Conservation (phyloP, 495 filamentous ascomycete genomes). For the Pseudotulostoma volvatum region DNA sequence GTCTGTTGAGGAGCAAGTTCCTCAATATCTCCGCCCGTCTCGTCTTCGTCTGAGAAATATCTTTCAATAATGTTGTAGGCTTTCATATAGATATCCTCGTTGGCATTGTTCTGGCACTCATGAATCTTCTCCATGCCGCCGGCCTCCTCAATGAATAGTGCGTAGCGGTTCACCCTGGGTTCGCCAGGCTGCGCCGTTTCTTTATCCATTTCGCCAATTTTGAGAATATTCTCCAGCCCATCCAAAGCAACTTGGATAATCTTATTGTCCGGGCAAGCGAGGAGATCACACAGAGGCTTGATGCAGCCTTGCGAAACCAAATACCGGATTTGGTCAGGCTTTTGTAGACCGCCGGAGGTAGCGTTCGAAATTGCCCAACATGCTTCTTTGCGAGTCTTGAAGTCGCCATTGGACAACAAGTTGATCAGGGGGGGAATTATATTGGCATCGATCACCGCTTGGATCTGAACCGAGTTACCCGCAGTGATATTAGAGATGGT, state of each 20-base stretch:
- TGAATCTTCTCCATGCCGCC: constrained; percentile 99
- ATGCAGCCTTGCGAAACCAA: constrained; percentile 88
- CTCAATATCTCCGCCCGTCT: constrained; percentile 59
- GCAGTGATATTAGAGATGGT: constrained; percentile 99
- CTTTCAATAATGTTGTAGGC: constrained; percentile 99
- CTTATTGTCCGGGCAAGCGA: constrained; percentile 98
- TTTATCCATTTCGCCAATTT: constrained; percentile 98
- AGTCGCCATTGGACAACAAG: constrained; percentile 85
- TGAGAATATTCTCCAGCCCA: constrained; percentile 97
- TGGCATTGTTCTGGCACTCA: constrained; percentile 98
- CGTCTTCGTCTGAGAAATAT: constrained; percentile 98
- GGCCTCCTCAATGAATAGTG: constrained; percentile 96
- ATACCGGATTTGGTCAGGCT: constrained; percentile 96
- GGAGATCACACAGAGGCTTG: constrained; percentile 90
- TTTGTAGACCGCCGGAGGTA: constrained; percentile 92
- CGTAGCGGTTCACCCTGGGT: constrained; percentile 84
- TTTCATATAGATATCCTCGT: constrained; percentile 99
- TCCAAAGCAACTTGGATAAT: constrained; percentile 99
- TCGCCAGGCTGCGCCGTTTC: constrained; percentile 51
- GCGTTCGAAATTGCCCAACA: constrained; percentile 99
- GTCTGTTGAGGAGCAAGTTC: constrained; percentile 50
- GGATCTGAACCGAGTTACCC: constrained; percentile 95
- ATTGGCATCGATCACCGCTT: constrained; percentile 89
- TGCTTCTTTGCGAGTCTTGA: constrained; percentile 99
- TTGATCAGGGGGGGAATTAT: constrained; percentile 95